Percentiles rank a stretch among this genome's conserved stretches.
phyloP scores from a whole-genome alignment of 139 green algal species.

The Pleodorina starrii region DNA sequence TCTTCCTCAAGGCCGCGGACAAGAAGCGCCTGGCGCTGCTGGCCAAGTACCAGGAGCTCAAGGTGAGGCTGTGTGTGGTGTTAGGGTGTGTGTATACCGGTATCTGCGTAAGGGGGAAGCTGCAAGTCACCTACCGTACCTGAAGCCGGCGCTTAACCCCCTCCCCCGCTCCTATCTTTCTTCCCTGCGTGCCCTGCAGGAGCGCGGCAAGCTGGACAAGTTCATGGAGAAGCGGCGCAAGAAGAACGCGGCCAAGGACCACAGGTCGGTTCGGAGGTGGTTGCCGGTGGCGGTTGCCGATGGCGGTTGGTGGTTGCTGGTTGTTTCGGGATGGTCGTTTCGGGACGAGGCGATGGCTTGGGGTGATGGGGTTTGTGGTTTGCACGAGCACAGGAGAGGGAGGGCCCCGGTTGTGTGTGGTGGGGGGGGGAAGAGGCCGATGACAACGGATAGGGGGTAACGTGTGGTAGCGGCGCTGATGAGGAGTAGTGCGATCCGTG shows the following conservation, averaged over 20 bases:
- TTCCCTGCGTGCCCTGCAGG: too few relatives aligned
- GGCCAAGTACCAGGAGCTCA: constrained; percentile 86
- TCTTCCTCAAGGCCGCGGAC: constrained; percentile 82
- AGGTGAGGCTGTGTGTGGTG: constrained; percentile 55
- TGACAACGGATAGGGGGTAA: background rate
- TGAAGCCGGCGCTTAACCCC: too few relatives aligned
- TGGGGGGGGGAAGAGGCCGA: background rate
- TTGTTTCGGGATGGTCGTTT: background rate
- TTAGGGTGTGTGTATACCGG: too few relatives aligned
- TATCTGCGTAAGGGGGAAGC: too few relatives aligned
- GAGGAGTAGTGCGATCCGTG: background rate
- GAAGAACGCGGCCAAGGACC: constrained; percentile 92
- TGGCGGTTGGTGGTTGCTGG: background rate
- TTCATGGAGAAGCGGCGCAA: constrained; percentile 90
- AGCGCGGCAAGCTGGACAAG: constrained; percentile 79
- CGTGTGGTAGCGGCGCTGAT: background rate
- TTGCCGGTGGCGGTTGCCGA: background rate
- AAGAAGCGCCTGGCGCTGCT: constrained; percentile 76
- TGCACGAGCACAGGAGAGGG: background rate
- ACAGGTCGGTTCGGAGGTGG: constrained; percentile 62
- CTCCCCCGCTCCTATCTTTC: too few relatives aligned
- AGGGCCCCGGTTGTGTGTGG: background rate
- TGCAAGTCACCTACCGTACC: too few relatives aligned
- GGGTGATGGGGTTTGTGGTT: background rate
- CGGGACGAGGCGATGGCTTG: background rate